Conservation (phyloP, 2,329 filamentous ascomycete species). For the Fonsecaea nubica region DNA sequence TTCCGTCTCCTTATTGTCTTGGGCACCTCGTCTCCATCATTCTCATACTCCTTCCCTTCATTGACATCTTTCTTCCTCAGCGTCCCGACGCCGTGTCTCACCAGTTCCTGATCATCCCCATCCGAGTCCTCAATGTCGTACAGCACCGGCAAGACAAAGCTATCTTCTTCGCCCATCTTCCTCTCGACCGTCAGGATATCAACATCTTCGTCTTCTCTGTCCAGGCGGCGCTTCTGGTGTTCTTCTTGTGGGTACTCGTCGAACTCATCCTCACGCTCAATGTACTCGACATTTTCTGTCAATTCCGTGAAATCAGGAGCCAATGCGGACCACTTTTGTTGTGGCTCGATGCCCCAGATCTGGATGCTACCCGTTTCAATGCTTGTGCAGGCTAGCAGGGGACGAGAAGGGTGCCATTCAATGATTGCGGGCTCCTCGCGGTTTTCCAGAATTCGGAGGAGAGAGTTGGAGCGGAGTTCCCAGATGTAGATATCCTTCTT, state of each 20-base stretch:
- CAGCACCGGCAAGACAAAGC: conserved; percentile 93
- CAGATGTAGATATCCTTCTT: conserved; percentile 79
- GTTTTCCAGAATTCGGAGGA: conserved; percentile 96
- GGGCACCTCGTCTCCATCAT: conserved; percentile 55
- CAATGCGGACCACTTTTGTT: conserved; percentile 95
- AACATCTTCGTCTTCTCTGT: conserved; percentile 90
- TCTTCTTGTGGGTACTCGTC: conserved; percentile 89
- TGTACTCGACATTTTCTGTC: conserved; percentile 97
- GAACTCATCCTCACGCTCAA: conserved; percentile 95
- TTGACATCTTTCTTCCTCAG: conserved; percentile 86
- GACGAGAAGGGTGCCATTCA: conserved; percentile 90
- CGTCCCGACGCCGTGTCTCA: conserved; percentile 74
- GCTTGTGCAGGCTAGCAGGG: conserved; percentile 87
- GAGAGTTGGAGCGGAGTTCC: conserved; percentile 86
- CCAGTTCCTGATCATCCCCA: conserved; percentile 81
- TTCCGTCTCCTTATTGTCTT: conserved; percentile 29
- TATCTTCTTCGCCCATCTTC: conserved; percentile 62
- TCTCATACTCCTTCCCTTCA: conserved; percentile 71
- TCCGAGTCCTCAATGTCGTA: conserved; percentile 92
- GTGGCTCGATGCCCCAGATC: conserved; percentile 93
- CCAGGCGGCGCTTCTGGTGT: conserved; percentile 85
- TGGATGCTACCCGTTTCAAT: conserved; percentile 92
- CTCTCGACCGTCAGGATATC: conserved; percentile 83
- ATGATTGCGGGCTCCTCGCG: conserved; percentile 96
- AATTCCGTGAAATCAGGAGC: conserved; percentile 97